Conservation (phyloP, 2,329 filamentous ascomycete species). For the Alternaria gaisen region DNA sequence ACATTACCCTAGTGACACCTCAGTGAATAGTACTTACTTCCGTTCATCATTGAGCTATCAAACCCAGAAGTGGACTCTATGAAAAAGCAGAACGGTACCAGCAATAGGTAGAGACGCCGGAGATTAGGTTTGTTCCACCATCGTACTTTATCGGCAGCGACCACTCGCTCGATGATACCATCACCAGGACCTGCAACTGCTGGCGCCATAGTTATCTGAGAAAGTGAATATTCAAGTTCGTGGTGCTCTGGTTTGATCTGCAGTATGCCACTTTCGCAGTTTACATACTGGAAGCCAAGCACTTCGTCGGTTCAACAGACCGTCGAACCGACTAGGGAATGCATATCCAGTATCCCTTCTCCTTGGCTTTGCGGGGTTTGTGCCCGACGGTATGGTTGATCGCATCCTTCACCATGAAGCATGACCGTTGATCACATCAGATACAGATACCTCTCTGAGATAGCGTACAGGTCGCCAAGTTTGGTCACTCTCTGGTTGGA, state of each 20-base stretch:
- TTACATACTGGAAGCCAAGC: conserved; percentile 8
- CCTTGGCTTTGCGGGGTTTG: conserved; percentile 36
- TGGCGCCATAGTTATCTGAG: conserved; percentile 34
- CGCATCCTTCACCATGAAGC: conserved; percentile 11
- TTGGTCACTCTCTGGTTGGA: neutral
- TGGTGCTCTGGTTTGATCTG: neutral
- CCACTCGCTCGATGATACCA: conserved; percentile 43
- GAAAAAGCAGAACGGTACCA: conserved; percentile 69
- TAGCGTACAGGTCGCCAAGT: neutral
- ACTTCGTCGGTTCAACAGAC: neutral
- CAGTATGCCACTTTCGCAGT: neutral
- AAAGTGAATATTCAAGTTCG: no score
- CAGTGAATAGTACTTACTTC: neutral
- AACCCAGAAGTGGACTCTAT: conserved; percentile 70
- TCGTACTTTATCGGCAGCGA: conserved; percentile 51
- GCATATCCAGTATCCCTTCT: conserved; percentile 13
- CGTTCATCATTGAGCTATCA: conserved; percentile 42
- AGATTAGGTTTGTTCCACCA: conserved; percentile 70
- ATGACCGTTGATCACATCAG: conserved; percentile 3
- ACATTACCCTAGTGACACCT: neutral
- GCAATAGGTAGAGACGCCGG: conserved; percentile 63
- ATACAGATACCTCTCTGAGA: neutral
- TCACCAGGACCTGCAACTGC: conserved; percentile 26
- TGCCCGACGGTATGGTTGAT: neutral
- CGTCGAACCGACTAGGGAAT: conserved; percentile 1